phyloP scores from a whole-genome alignment of 2,329 filamentous ascomycete genomes.

The Talaromyces sp. region DNA sequence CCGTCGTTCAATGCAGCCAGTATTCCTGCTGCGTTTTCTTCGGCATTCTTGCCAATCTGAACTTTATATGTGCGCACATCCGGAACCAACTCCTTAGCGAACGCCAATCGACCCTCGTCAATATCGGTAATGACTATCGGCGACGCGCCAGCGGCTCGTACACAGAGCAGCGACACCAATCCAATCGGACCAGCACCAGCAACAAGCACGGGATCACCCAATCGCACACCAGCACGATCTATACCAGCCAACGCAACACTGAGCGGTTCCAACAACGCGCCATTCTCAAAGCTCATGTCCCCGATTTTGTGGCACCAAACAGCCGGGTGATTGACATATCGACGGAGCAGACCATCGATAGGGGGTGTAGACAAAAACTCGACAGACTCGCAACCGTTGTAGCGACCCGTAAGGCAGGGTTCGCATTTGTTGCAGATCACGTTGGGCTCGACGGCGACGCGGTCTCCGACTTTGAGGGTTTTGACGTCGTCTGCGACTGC shows the following conservation, averaged over 20 bases:
- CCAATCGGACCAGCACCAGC: constrained; percentile 95
- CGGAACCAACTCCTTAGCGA: constrained; percentile 81
- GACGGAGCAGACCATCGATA: constrained; percentile 77
- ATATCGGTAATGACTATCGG: constrained; percentile 95
- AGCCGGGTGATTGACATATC: constrained; percentile 93
- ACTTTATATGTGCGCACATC: constrained; percentile 69
- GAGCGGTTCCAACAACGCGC: constrained; percentile 84
- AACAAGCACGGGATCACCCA: constrained; percentile 84
- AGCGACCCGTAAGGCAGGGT: constrained; percentile 85
- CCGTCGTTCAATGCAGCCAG: constrained; percentile 64
- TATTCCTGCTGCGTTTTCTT: constrained; percentile 69
- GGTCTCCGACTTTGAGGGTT: constrained; percentile 76
- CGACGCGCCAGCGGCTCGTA: constrained; percentile 79
- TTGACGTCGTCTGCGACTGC: constrained; percentile 73
- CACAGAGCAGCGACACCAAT: constrained; percentile 81
- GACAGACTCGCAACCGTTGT: constrained; percentile 89
- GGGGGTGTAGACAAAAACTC: constrained; percentile 89
- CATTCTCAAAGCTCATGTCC: constrained; percentile 86
- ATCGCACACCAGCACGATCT: constrained; percentile 73
- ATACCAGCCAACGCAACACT: constrained; percentile 85
- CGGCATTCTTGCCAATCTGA: constrained; percentile 50
- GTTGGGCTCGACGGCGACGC: constrained; percentile 91
- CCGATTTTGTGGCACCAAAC: constrained; percentile 96
- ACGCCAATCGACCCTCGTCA: constrained; percentile 77
- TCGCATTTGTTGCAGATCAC: constrained; percentile 89